Percentiles rank a stretch among this genome's conserved stretches.
These are phyloP conservation scores for Cornus florida DNA, from an alignment of 148 eudicot species.

Conservation along the genomic window DNA sequence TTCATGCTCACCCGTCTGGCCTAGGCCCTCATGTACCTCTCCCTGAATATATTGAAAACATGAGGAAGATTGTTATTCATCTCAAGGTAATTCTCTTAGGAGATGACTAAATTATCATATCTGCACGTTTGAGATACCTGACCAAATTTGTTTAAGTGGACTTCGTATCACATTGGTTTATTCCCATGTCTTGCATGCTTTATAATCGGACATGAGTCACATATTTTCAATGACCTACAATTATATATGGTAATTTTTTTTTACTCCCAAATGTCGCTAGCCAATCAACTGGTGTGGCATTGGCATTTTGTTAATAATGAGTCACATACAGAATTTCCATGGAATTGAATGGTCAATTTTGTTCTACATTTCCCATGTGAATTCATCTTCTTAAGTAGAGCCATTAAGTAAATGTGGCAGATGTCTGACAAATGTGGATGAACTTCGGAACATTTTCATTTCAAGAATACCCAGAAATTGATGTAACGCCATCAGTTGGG, in stretches of 20 bases:
- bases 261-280: background rate
- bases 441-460: too few relatives aligned
- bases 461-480: too few relatives aligned
- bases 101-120: background rate
- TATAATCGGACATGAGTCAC: background rate
- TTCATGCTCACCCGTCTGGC: conserved; percentile 42
- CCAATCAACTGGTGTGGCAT: background rate
- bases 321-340: background rate
- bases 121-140: background rate
- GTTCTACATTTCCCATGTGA: background rate
- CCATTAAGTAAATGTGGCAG: background rate
- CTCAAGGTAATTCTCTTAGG: conserved; percentile 38
- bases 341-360: background rate
- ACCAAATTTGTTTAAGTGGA: background rate
- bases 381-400: background rate
- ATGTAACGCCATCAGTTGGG: too few relatives aligned
- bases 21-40: conserved; percentile 69
- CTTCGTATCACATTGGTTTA: background rate
- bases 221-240: background rate
- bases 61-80: conserved; percentile 58
- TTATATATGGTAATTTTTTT: background rate
- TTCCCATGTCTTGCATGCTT: background rate
- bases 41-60: conserved; percentile 57
- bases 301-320: background rate
- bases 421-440: background rate